A percentile compares a stretch with the other conserved stretches of the same genome.
Evolutionary conservation across 2,329 filamentous ascomycete species (phyloP).

Genomic region (Pleurostoma richardsiae): DNA sequence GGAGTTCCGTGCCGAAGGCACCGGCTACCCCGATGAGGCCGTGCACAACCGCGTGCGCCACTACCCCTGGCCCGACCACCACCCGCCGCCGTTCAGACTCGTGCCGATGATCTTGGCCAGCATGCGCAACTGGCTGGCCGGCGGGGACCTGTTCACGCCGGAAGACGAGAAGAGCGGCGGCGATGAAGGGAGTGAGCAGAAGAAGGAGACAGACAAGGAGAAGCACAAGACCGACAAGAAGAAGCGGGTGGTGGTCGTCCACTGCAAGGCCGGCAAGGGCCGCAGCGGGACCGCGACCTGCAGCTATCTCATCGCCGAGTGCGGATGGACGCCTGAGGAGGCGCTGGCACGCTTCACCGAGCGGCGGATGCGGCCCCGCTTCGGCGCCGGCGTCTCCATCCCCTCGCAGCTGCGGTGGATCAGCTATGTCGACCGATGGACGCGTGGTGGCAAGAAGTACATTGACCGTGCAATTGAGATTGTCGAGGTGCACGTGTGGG

Average conservation of each 20-base stretch:
- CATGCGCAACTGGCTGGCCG: slow-evolving; percentile 83
- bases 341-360: slow-evolving; percentile 63
- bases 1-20: slow-evolving; percentile 96
- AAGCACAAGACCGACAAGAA: slow-evolving; percentile 7
- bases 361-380: slow-evolving; percentile 81
- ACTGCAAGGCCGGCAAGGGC: slow-evolving; percentile 97
- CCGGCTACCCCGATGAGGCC: slow-evolving; percentile 86
- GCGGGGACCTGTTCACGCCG: slow-evolving; percentile 33
- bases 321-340: slow-evolving; percentile 53
- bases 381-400: slow-evolving; percentile 87
- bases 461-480: slow-evolving; percentile 80
- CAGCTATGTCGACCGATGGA: slow-evolving; percentile 84
- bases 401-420: slow-evolving; percentile 88
- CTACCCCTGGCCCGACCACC: slow-evolving; percentile 95
- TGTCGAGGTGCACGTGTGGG: slow-evolving; percentile 86
- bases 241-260: slow-evolving; percentile 75
- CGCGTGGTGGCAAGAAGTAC: slow-evolving; percentile 69
- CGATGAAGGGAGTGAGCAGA: slow-evolving; percentile 7
- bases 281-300: slow-evolving; percentile 84
- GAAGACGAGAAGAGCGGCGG: slow-evolving; percentile 11
- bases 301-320: slow-evolving; percentile 85
- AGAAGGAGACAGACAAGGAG: slow-evolving; percentile 3
- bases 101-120: slow-evolving; percentile 85
- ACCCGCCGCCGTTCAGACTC: slow-evolving; percentile 87
- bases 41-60: slow-evolving; percentile 84